Base-by-base conservation (phyloP, 495 filamentous ascomycete genomes). In the Hypoxylon lienhwacheense region DNA sequence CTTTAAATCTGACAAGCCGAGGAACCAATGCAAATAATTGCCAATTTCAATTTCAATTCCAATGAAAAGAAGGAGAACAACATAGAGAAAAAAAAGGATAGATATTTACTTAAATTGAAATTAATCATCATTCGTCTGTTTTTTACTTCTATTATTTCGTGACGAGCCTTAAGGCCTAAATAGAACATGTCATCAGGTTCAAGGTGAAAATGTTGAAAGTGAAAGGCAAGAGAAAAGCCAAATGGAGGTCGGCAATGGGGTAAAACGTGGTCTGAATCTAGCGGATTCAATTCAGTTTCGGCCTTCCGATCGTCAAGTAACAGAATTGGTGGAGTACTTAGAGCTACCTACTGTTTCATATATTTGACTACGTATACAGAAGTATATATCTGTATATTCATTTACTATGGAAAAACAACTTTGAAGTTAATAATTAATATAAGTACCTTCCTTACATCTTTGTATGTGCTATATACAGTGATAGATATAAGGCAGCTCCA, bases 271-370 rank as follows among this genome's bases (percentile, higher is more conserved):
- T 48, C 35, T 55, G 52, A 31, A n/a, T n/a, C n/a, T n/a, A 43
- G 50, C 50, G 55, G 56, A 59, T 28, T 54, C 47, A 48, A 40
- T 55, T 40, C 47, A 48, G 45, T 55, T 40, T 54, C 50, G 45
- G 37, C 14, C 40, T 60, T 55, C 56, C 56, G 50, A 46, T 39
- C 16, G 36, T 12, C 32, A 42, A 33, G 31, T 29, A 47, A n/a
- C n/a, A n/a, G n/a, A n/a, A n/a, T n/a, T n/a, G n/a, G n/a, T n/a
- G n/a, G n/a, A n/a, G n/a, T n/a, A n/a, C n/a, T n/a, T n/a, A n/a
- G n/a, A n/a, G n/a, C n/a, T n/a, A n/a, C n/a, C n/a, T n/a, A n/a
- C n/a, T n/a, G n/a, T n/a, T n/a, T n/a, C n/a, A n/a, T n/a, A 14
- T 54, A 51, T 26, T 22, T 49, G 11, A 6, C 7, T 39, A 19